Base-by-base conservation (phyloP, 1,284 basidiomycete species). In the Apiotrichum akiyoshidainum region DNA sequence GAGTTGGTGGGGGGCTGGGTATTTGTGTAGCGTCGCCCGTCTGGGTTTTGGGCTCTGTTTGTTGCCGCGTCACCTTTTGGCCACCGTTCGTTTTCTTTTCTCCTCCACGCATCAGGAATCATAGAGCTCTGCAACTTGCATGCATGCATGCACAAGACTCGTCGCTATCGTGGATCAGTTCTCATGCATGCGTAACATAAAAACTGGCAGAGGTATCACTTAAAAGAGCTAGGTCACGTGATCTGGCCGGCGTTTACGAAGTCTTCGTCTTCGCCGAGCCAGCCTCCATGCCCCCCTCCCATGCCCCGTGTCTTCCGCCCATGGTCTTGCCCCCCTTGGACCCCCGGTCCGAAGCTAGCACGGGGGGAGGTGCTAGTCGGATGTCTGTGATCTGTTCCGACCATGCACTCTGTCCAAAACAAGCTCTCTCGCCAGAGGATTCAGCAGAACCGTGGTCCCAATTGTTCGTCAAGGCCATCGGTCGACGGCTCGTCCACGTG, bases 61-160 rank as follows among this genome's bases (percentile, higher is more conserved):
- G 39, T 33, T 41, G 40, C 48, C 48, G 48, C 35, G 48, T 50
- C 35, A 50, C 47, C 33, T 50, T 50, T 37, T 39, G 11, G 33
- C 48, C 34, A 21, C 48, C 17, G n/a, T 50, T 50, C 48, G 39
- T 50, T 50, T 50, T 39, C 35, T 33, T 16, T 40, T 50, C 35
- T 50, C 2, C 11, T 3, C 2, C 9, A 4, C 13, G 39, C 26
- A n/a, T 14, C 14, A 33, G 13, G 39, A 6, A 14, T 16, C 39
- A 1, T 41, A 33, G 16, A 51, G 10, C 22, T 9, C 22, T 26
- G 9, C 10, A 9, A 34, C 9, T 52, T 52, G 51, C 41, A 52
- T 42, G 48, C 48, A 50, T 50, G 35, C n/a, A 50, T 50, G 48
- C 48, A 35, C 37, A 52, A 44, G 39, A 52, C n/a, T 26, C 41